Evolutionary conservation across 2,329 filamentous ascomycete genomes (phyloP).

Genomic region (Leptographium lundbergii): DNA sequence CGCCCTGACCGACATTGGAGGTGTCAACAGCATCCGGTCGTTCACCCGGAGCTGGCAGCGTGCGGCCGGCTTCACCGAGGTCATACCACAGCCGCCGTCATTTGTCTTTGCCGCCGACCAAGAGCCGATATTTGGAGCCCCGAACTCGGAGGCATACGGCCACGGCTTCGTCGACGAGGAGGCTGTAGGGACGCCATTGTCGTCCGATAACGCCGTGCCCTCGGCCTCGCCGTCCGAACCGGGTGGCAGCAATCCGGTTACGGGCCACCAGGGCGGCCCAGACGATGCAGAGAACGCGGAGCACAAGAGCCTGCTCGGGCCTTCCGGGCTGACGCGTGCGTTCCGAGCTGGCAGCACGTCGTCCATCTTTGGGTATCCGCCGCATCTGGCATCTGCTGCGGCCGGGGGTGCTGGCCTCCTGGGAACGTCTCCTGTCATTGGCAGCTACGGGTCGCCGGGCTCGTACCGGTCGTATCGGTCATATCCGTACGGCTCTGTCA

Average conservation of each 20-base stretch:
- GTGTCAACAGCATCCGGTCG: conserved; percentile 86
- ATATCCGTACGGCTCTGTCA: conserved; percentile 49
- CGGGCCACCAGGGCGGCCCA: conserved; percentile 20
- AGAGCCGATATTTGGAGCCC: conserved; percentile 24
- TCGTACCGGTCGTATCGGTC: conserved; percentile 56
- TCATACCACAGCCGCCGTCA: conserved; percentile 65
- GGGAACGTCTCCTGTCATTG: conserved; percentile 3
- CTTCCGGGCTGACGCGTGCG: conserved; percentile 23
- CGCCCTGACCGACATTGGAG: conserved; percentile 59
- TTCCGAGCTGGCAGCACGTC: conserved; percentile 21
- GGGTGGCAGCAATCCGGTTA: conserved; percentile 14
- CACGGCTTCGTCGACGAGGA: conserved; percentile 30
- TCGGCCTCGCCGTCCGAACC: not conserved
- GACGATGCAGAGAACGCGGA: conserved; percentile 18
- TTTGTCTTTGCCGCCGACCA: conserved; percentile 55
- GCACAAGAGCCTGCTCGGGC: conserved; percentile 26
- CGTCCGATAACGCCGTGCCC: conserved; percentile 6
- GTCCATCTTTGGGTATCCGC: conserved; percentile 45
- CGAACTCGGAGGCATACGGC: conserved; percentile 19
- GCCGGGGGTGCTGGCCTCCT: not conserved
- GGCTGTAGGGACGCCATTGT: conserved; percentile 15
- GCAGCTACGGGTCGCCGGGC: conserved; percentile 27
- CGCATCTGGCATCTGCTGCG: conserved; percentile 43
- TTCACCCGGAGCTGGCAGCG: conserved; percentile 89
- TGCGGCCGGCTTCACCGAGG: conserved; percentile 77